These are phyloP conservation scores for Pterocarpus macrocarpus DNA, from an alignment of 306 rosid species.

Conservation along the genomic window DNA sequence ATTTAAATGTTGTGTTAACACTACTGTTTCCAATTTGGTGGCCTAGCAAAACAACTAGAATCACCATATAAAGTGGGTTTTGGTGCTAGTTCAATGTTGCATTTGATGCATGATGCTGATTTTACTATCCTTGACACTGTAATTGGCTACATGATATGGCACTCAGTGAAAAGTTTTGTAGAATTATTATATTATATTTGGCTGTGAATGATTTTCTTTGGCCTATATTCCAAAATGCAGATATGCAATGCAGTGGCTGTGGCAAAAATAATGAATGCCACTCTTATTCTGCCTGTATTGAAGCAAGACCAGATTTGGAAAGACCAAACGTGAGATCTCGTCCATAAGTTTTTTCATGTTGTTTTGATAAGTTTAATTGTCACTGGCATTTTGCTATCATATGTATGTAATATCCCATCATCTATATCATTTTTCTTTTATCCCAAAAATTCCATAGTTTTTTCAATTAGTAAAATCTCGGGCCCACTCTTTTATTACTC, in stretches of 20 bases:
- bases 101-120: conserved; percentile 36
- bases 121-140: conserved; percentile 1
- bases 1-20: conserved; percentile 1
- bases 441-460: conserved; percentile 2
- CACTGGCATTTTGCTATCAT: conserved; percentile 21
- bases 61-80: conserved; percentile 34
- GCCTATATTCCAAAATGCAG: conserved; percentile 61
- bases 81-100: conserved; percentile 17
- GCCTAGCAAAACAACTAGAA: conserved; percentile 26
- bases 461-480: neutral
- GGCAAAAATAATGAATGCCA: conserved; percentile 97
- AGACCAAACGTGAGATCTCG: conserved; percentile 92
- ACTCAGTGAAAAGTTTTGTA: neutral
- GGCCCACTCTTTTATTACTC: conserved; percentile 23
- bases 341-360: conserved; percentile 27
- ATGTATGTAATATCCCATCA: conserved; percentile 24
- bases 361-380: conserved; percentile 36
- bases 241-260: conserved; percentile 99
- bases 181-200: conserved; percentile 22
- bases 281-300: conserved; percentile 95
- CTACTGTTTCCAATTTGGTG: conserved; percentile 35
- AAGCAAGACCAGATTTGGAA: conserved; percentile 99
- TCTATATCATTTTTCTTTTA: conserved; percentile 19
- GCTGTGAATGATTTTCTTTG: conserved; percentile 34
- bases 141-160: conserved; percentile 23